Percentiles rank a stretch among this genome's conserved stretches.
These are phyloP conservation scores for Ceriops zippeliana DNA, from an alignment of 345 rosid species.

Conservation along the genomic window DNA sequence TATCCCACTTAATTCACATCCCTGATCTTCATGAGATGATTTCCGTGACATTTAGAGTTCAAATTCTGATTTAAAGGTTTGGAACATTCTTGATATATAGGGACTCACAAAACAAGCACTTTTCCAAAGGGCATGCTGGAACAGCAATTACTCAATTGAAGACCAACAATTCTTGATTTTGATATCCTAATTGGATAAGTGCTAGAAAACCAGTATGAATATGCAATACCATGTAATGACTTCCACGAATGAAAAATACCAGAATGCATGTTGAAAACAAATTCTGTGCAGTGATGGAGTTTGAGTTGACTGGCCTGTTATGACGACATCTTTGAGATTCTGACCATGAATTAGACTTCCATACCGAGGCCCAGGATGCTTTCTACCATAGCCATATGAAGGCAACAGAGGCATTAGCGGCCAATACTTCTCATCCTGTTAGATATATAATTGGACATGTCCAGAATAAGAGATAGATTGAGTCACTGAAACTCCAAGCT, in stretches of 20 bases:
- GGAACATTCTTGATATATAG: not conserved
- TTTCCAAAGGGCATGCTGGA: too few species aligned
- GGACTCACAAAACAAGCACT: not conserved
- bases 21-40: not conserved
- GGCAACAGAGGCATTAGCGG: constrained; percentile 58
- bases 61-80: not conserved
- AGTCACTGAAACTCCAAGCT: not conserved
- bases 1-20: not conserved
- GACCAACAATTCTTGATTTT: too few species aligned
- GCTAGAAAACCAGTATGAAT: not conserved
- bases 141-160: too few species aligned
- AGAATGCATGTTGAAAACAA: not conserved
- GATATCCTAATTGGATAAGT: too few species aligned
- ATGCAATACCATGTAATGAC: not conserved
- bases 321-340: constrained; percentile 54
- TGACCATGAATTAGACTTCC: constrained; percentile 64
- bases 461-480: not conserved
- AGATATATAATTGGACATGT: not conserved
- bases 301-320: constrained; percentile 38
- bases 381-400: constrained; percentile 59
- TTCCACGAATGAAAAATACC: not conserved
- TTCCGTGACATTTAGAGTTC: not conserved
- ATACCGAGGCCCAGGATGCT: constrained; percentile 59
- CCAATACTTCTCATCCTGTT: constrained; percentile 56
- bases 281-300: not conserved